Evolutionary conservation across 2,329 filamentous ascomycete genomes (phyloP), one percentile per base, ranked within the genome.

Genomic region (Chrysoporthe cubensis): DNA sequence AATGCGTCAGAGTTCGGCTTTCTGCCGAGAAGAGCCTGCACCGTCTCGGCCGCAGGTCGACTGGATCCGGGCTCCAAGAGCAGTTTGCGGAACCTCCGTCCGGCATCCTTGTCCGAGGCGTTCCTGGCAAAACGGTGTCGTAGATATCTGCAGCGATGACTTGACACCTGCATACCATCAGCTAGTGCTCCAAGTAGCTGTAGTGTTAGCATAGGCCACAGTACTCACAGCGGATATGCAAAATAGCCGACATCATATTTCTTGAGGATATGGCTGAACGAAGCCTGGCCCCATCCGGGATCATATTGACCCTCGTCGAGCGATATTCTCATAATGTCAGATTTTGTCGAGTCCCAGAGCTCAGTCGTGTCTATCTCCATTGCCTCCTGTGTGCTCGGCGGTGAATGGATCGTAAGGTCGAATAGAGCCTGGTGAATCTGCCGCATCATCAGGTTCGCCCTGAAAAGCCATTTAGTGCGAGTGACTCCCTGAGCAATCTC

Each of bases 171-270:
- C 40, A 14, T 21, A 6, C 50, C 26, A 7, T 54, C 7, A 54
- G 50, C 4, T 32, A 16, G 1, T 14, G 4, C 21, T 5, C 50
- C 13, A 32, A 11, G 14, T 11, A 52, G 9, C 26, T n/a, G 48
- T 9, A n/a, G 48, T 7, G 21, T 26, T 26, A 9, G 48, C 18
- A n/a, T 13, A 3, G 13, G 48, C 3, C 21, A 21, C n/a, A 54
- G 26, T 11, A 54, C 50, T 54, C 21, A 54, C 50, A 54, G 21
- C 21, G 50, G 50, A 54, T 61, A 61, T 6, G 37, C 58, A n/a
- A 61, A 61, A 34, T 61, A 61, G 32, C 58, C 58, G 6, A 40
- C 58, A 16, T 21, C 58, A n/a, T 61, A 44, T 1, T 46, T 61
- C 40, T 46, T 61, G 40, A 37, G 37, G 11, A 61, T 46, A 46